phyloP scores from a whole-genome alignment of 257 asterid species.

The Catharanthus roseus region DNA sequence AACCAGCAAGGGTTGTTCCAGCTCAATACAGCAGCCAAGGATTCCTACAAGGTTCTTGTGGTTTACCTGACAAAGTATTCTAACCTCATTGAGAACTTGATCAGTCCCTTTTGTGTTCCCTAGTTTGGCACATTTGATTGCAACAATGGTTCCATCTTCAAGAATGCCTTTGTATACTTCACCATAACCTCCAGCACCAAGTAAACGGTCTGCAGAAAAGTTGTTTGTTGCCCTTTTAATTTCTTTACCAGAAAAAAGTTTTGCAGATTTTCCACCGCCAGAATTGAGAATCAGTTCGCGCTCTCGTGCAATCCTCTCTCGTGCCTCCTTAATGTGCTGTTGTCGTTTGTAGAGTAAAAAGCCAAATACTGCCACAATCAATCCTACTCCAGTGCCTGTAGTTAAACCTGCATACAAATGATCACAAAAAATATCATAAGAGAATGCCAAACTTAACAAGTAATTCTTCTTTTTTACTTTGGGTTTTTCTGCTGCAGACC shows the following conservation, averaged over 20 bases:
- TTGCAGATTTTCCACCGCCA: slow-evolving; percentile 66
- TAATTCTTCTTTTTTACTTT: no score
- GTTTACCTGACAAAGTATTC: slow-evolving; percentile 85
- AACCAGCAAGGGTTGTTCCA: slow-evolving; percentile 77
- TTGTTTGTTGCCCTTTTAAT: slow-evolving; percentile 72
- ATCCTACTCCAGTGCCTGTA: slow-evolving; percentile 49
- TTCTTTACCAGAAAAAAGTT: slow-evolving; percentile 64
- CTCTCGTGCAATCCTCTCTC: slow-evolving; percentile 55
- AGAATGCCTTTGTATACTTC: slow-evolving; percentile 77
- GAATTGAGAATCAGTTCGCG: slow-evolving; percentile 74
- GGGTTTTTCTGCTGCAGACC: no score
- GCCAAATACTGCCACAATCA: slow-evolving; percentile 32
- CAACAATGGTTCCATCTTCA: slow-evolving; percentile 59
- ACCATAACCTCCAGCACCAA: slow-evolving; percentile 88
- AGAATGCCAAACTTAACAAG: background rate
- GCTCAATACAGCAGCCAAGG: slow-evolving; percentile 92
- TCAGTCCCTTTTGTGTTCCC: slow-evolving; percentile 82
- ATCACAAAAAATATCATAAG: background rate
- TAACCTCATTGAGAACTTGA: slow-evolving; percentile 86
- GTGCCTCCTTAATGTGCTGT: slow-evolving; percentile 49
- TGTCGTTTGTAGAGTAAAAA: slow-evolving; percentile 49
- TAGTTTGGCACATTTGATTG: slow-evolving; percentile 84
- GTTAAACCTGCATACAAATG: slow-evolving; percentile 50
- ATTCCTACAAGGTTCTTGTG: slow-evolving; percentile 77
- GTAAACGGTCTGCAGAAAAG: slow-evolving; percentile 72